Conservation (phyloP, 2,329 filamentous ascomycete genomes). For the Fusarium citri region DNA sequence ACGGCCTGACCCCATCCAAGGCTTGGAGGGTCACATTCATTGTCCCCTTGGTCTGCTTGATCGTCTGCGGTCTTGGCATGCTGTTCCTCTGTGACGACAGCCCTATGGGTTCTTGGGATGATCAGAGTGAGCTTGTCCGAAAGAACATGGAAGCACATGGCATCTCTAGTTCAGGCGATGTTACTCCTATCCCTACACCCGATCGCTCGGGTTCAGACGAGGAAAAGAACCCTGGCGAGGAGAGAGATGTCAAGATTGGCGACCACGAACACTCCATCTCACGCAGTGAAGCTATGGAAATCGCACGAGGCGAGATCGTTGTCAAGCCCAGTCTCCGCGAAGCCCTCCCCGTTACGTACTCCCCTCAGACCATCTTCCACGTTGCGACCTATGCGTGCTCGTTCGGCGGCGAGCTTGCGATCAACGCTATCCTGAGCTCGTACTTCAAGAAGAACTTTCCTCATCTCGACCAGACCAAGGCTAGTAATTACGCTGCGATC, state of each 20-base stretch:
- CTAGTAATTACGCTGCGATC: slow-evolving; percentile 74
- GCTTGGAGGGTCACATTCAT: slow-evolving; percentile 90
- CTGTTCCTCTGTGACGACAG: slow-evolving; percentile 83
- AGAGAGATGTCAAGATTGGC: slow-evolving; percentile 51
- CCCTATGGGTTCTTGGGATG: slow-evolving; percentile 83
- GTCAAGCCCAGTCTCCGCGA: slow-evolving; percentile 67
- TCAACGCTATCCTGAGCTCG: slow-evolving; percentile 69
- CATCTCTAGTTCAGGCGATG: slow-evolving; percentile 56
- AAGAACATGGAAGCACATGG: slow-evolving; percentile 63
- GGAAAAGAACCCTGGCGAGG: slow-evolving; percentile 51
- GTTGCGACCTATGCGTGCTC: slow-evolving; percentile 70
- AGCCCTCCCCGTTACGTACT: slow-evolving; percentile 58
- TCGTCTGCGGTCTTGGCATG: slow-evolving; percentile 73
- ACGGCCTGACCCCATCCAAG: slow-evolving; percentile 71
- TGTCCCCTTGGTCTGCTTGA: slow-evolving; percentile 83
- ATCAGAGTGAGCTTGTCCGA: slow-evolving; percentile 70
- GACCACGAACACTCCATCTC: slow-evolving; percentile 62
- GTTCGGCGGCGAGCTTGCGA: slow-evolving; percentile 71
- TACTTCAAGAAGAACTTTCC: slow-evolving; percentile 73
- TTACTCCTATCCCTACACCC: slow-evolving; percentile 61
- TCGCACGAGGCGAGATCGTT: slow-evolving; percentile 64
- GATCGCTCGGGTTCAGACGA: slow-evolving; percentile 53
- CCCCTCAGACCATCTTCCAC: slow-evolving; percentile 67
- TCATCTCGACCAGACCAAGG: slow-evolving; percentile 64
- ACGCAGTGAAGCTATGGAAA: slow-evolving; percentile 64